These are phyloP conservation scores for Trichophyton simii DNA, from an alignment of 2,329 filamentous ascomycete species.

Conservation along the genomic window DNA sequence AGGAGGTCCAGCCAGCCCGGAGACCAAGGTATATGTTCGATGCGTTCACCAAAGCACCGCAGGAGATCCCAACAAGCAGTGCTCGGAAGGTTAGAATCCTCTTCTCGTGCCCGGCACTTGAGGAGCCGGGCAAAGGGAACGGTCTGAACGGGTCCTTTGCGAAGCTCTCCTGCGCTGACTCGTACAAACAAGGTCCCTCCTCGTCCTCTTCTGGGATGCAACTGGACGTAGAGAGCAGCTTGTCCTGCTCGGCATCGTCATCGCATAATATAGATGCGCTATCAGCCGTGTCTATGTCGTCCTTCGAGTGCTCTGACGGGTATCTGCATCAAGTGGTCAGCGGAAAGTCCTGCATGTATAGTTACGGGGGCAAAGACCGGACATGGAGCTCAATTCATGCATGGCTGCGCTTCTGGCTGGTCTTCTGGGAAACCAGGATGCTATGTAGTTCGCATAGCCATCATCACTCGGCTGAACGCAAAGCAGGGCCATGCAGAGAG, in stretches of 20 bases:
- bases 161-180: conserved; percentile 1
- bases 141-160: conserved; percentile 7
- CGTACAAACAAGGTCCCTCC: background rate
- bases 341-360: background rate
- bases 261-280: background rate
- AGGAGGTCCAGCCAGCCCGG: conserved; percentile 32
- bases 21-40: conserved; percentile 51
- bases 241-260: background rate
- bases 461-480: background rate
- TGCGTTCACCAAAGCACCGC: conserved; percentile 49
- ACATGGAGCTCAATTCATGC: background rate
- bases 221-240: background rate
- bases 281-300: background rate
- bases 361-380: too few species aligned
- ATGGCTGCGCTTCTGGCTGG: too few species aligned
- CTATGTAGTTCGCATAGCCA: background rate
- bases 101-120: background rate
- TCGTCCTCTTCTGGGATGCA: background rate
- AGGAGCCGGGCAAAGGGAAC: background rate
- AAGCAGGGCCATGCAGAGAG: background rate
- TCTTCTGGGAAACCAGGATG: background rate
- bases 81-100: conserved; percentile 40
- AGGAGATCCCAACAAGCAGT: conserved; percentile 42
- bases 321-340: background rate
- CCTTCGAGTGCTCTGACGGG: background rate